Evolutionary conservation across 1,139 yeast genomes (phyloP).

Genomic region (Kodamaea derodonti): DNA sequence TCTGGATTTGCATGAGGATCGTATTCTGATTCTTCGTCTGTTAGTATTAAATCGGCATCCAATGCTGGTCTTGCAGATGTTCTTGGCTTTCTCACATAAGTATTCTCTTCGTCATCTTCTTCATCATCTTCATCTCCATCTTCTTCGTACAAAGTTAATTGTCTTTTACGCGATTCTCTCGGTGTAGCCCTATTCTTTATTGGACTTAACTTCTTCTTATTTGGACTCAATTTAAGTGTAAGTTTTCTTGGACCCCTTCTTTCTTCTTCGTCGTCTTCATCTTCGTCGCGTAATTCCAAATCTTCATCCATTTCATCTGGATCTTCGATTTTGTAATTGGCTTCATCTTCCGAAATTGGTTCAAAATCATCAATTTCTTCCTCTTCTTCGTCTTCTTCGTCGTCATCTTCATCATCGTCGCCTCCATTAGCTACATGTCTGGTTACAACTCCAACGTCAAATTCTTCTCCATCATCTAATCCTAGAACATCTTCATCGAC

Average conservation of each 20-base stretch:
- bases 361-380: constrained; percentile 7
- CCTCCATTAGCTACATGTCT: constrained; percentile 18
- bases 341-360: constrained; percentile 29
- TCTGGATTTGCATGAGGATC: constrained; percentile 44
- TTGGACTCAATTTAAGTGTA: constrained; percentile 14
- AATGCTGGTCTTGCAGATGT: constrained; percentile 8
- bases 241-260: constrained; percentile 8
- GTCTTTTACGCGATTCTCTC: constrained; percentile 29
- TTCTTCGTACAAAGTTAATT: constrained; percentile 31
- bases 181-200: constrained; percentile 7
- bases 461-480: constrained; percentile 20
- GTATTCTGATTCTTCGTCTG: constrained; percentile 44
- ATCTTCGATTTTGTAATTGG: constrained; percentile 33
- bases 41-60: constrained; percentile 38
- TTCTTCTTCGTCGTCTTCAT: constrained; percentile 13
- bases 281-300: constrained; percentile 30
- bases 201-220: constrained; percentile 5
- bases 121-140: constrained; percentile 29
- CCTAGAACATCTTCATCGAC: constrained; percentile 19
- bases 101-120: constrained; percentile 10
- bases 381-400: constrained; percentile 18
- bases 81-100: neutral
- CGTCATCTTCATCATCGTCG: constrained; percentile 23
- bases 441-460: constrained; percentile 16
- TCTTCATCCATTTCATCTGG: constrained; percentile 42